Percentiles rank a stretch among this genome's conserved stretches.
These are phyloP conservation scores for Neonectria coccinea DNA, from an alignment of 2,329 filamentous ascomycete genomes.

Conservation along the genomic window DNA sequence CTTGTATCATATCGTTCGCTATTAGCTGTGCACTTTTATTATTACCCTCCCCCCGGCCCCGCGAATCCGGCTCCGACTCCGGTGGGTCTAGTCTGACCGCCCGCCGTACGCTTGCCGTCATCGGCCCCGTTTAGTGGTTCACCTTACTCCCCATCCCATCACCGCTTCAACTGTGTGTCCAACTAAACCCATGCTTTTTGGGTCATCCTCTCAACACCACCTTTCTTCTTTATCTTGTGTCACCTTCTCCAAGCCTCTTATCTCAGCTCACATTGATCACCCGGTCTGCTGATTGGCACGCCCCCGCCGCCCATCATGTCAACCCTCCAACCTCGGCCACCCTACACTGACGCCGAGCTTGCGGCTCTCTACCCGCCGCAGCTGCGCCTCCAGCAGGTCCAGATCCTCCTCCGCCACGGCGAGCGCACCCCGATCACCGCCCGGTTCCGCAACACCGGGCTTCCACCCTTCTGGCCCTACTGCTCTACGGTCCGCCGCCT, in stretches of 20 bases:
- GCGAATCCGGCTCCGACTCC: constrained; percentile 13
- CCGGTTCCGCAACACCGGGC: constrained; percentile 84
- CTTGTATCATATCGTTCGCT: no score
- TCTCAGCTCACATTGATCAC: neutral
- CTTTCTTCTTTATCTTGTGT: neutral
- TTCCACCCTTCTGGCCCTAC: constrained; percentile 86
- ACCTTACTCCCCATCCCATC: neutral
- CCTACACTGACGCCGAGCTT: constrained; percentile 86
- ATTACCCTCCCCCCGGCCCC: constrained; percentile 1
- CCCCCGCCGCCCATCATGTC: constrained; percentile 70
- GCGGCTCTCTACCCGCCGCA: constrained; percentile 81
- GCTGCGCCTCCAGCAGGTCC: constrained; percentile 88
- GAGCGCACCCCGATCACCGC: constrained; percentile 86
- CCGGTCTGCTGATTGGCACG: neutral
- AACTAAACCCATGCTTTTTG: neutral
- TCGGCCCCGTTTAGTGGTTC: constrained; percentile 12
- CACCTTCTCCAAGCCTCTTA: neutral
- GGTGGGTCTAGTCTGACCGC: constrained; percentile 5
- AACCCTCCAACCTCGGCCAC: constrained; percentile 76
- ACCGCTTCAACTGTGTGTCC: neutral
- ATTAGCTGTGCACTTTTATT: neutral
- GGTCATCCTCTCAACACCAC: neutral
- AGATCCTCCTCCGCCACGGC: constrained; percentile 85
- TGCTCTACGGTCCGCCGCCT: constrained; percentile 82
- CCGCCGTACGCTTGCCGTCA: constrained; percentile 16